These are phyloP conservation scores for Pulveroboletus ravenelii DNA, from an alignment of 768 basidiomycete genomes.

Conservation along the genomic window DNA sequence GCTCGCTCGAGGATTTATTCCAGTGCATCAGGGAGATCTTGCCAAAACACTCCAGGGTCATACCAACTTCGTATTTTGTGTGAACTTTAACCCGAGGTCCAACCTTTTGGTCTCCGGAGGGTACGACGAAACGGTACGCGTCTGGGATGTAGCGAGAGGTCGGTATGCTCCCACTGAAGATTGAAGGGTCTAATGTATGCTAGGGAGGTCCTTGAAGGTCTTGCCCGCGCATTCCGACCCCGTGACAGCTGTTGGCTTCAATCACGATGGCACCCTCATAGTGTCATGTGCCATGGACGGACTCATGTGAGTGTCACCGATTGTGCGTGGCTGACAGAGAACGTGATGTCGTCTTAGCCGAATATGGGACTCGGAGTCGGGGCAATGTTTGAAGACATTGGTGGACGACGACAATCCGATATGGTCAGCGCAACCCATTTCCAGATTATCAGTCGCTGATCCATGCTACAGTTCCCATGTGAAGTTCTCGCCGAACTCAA, in stretches of 20 bases:
- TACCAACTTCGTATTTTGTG: slow-evolving; percentile 91
- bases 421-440: slow-evolving; percentile 45
- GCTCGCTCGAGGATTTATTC: slow-evolving; percentile 1
- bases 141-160: slow-evolving; percentile 97
- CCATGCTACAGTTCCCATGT: slow-evolving; percentile 64
- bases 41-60: slow-evolving; percentile 76
- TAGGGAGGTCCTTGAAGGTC: slow-evolving; percentile 80
- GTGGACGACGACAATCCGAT: slow-evolving; percentile 96
- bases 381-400: slow-evolving; percentile 95
- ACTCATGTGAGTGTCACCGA: slow-evolving; percentile 63
- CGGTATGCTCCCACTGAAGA: neutral
- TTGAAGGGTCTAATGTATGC: neutral
- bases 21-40: slow-evolving; percentile 42
- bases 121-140: slow-evolving; percentile 90
- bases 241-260: slow-evolving; percentile 91
- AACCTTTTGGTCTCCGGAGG: slow-evolving; percentile 91
- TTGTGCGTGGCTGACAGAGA: neutral
- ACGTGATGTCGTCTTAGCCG: slow-evolving; percentile 51
- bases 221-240: slow-evolving; percentile 97
- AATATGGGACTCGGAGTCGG: slow-evolving; percentile 95
- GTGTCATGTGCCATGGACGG: slow-evolving; percentile 97
- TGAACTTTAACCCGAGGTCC: slow-evolving; percentile 87
- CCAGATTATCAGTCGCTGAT: slow-evolving; percentile 5
- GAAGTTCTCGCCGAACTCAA: slow-evolving; percentile 88
- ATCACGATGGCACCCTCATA: slow-evolving; percentile 90